These are phyloP conservation scores for Hanseniaspora sp. DNA, from an alignment of 1,139 yeast species.

Conservation along the genomic window DNA sequence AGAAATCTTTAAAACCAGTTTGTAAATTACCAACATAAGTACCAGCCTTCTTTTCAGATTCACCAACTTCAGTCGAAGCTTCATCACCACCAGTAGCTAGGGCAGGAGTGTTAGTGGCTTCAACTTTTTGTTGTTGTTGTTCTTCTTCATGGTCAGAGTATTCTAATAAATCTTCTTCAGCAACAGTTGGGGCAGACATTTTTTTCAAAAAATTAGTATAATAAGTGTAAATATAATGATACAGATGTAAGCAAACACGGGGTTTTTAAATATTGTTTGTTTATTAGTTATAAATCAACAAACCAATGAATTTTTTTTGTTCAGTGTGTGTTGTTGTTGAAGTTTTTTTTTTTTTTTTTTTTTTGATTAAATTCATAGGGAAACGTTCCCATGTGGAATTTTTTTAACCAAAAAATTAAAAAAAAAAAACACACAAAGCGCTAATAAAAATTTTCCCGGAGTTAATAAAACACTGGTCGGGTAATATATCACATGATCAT, in stretches of 20 bases:
- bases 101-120: constrained; percentile 25
- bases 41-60: constrained; percentile 77
- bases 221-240: not conserved
- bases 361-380: too few relatives aligned
- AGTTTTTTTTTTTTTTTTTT: too few relatives aligned
- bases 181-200: constrained; percentile 51
- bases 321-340: too few relatives aligned
- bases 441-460: too few relatives aligned
- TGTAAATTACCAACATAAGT: constrained; percentile 97
- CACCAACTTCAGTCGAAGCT: constrained; percentile 21
- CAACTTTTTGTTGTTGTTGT: constrained; percentile 58
- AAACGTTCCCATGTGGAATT: too few relatives aligned
- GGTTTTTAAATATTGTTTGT: not conserved
- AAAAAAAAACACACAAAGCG: too few relatives aligned
- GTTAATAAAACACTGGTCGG: too few relatives aligned
- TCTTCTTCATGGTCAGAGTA: constrained; percentile 97
- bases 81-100: constrained; percentile 24
- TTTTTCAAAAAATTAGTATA: constrained; percentile 42
- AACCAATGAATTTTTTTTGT: too few relatives aligned
- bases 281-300: too few relatives aligned
- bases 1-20: constrained; percentile 95
- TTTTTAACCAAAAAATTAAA: too few relatives aligned
- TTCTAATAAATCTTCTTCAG: constrained; percentile 97
- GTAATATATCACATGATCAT: too few relatives aligned
- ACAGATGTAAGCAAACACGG: not conserved